Evolutionary conservation across 345 rosid species (phyloP), one percentile per base, ranked within the genome.

Genomic region (Salix arbutifolia): DNA sequence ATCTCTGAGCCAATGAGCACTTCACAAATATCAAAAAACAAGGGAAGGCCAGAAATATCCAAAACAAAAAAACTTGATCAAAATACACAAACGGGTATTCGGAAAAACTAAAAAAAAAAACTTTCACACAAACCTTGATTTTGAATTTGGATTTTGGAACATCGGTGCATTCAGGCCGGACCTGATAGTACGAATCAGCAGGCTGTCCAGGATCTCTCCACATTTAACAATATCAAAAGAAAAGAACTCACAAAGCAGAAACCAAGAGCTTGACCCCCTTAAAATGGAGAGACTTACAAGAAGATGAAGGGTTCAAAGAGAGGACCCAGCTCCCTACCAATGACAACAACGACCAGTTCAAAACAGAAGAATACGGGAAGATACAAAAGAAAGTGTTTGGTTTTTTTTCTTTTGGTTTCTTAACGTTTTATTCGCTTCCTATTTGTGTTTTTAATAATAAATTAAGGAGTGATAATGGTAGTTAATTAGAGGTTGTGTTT

Each of bases 111-210:
- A 72, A 8, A 64, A 50, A 25, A 37, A 44, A 46, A 33, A 14
- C 0, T 8, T 44, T 17, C 42, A 52, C 3, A 74, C 88, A 66
- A 73, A 96, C 99, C 95, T 88, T 93, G 90, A 96, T 96, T 82
- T 88, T 94, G 88, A 96, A 96, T 87, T 84, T 86, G 81, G 95
- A 85, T 77, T 87, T 94, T 38, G 98, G 97, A 71, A 91, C 98
- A 84, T 96, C 97, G 33, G 88, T 89, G 86, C 98, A 96, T 58
- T 96, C 97, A 53, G 97, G 90, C 46, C 98, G 90, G 85, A 96
- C 97, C 91, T 86, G 83, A 69, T 96, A 96, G 82, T 88, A 96
- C 81, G 97, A 89, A 87, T 96, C 99, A 50, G 94, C 91, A 44
- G 96, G 91, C 64, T 89, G 88, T 66, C 91, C 89, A 3, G 81